A percentile compares a stretch with the other conserved stretches of the same genome.
phyloP scores from a whole-genome alignment of 2,329 filamentous ascomycete genomes.

The Phyllosticta capitalensis region DNA sequence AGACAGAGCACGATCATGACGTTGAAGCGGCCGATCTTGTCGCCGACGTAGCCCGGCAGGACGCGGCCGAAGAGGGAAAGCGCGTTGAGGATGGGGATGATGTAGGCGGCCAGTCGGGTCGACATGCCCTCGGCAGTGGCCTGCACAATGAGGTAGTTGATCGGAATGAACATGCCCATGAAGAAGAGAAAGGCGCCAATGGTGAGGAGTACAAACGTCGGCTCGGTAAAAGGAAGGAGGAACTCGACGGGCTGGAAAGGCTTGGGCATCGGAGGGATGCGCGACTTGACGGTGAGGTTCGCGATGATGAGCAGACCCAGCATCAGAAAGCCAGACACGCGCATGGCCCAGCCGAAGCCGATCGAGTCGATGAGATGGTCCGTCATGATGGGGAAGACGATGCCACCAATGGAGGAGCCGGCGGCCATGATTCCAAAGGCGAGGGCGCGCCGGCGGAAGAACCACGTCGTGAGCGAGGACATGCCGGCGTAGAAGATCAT shows the following conservation, averaged over 20 bases:
- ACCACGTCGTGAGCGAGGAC: conserved; percentile 37
- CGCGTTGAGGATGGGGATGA: conserved; percentile 46
- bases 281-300: conserved; percentile 40
- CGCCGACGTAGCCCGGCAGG: conserved; percentile 43
- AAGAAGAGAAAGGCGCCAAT: conserved; percentile 35
- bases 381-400: conserved; percentile 55
- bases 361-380: conserved; percentile 42
- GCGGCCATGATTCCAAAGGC: conserved; percentile 37
- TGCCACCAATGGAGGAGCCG: conserved; percentile 43
- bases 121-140: conserved; percentile 40
- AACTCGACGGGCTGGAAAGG: conserved; percentile 24
- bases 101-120: conserved; percentile 39
- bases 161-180: conserved; percentile 52
- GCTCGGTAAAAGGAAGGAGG: conserved; percentile 21
- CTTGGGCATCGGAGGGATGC: conserved; percentile 30
- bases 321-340: conserved; percentile 50
- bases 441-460: conserved; percentile 39
- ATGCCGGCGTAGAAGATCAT: conserved; percentile 41
- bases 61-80: conserved; percentile 41
- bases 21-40: conserved; percentile 46
- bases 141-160: conserved; percentile 39
- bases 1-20: conserved; percentile 36
- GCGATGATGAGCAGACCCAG: conserved; percentile 46
- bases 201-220: conserved; percentile 23
- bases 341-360: conserved; percentile 50